Percentiles rank a stretch among this genome's conserved stretches.
Conservation (phyloP, 768 basidiomycete species). For the Suillus americanus region DNA sequence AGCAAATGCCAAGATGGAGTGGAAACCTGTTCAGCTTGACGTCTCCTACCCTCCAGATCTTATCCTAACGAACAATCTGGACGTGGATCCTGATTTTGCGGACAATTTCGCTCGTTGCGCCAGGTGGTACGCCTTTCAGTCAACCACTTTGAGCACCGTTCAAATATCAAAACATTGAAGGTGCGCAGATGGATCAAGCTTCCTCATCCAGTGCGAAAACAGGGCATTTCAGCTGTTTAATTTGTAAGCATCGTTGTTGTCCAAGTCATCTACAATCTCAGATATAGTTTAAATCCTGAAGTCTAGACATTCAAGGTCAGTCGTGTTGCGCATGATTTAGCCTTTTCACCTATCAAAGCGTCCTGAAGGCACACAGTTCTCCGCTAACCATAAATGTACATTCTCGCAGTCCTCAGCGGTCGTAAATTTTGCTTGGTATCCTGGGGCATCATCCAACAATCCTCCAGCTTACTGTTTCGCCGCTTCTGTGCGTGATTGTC, state of each 20-base stretch:
- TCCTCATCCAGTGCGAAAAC: conserved; percentile 73
- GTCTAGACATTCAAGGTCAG: neutral
- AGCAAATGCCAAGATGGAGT: conserved; percentile 11
- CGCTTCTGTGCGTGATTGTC: conserved; percentile 80
- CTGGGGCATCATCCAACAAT: conserved; percentile 58
- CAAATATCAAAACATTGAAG: conserved; percentile 35
- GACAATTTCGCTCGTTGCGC: conserved; percentile 55
- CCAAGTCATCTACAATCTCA: neutral
- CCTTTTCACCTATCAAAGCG: neutral
- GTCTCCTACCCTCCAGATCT: conserved; percentile 17
- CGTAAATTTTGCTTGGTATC: conserved; percentile 85
- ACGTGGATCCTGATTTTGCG: conserved; percentile 21
- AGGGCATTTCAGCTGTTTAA: conserved; percentile 56
- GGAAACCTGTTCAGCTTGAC: conserved; percentile 34
- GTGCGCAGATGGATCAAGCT: conserved; percentile 71
- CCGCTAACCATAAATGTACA: conserved; percentile 17
- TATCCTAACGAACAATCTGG: conserved; percentile 13
- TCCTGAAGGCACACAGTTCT: neutral
- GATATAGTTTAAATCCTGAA: neutral
- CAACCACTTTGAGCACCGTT: neutral
- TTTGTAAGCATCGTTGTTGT: conserved; percentile 33
- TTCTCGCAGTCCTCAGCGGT: conserved; percentile 67
- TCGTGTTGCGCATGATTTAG: too few species aligned
- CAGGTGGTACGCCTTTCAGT: conserved; percentile 46
- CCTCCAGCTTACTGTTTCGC: conserved; percentile 80